These are phyloP conservation scores for Solanum lignicaule DNA, from an alignment of 257 asterid genomes.

Conservation along the genomic window DNA sequence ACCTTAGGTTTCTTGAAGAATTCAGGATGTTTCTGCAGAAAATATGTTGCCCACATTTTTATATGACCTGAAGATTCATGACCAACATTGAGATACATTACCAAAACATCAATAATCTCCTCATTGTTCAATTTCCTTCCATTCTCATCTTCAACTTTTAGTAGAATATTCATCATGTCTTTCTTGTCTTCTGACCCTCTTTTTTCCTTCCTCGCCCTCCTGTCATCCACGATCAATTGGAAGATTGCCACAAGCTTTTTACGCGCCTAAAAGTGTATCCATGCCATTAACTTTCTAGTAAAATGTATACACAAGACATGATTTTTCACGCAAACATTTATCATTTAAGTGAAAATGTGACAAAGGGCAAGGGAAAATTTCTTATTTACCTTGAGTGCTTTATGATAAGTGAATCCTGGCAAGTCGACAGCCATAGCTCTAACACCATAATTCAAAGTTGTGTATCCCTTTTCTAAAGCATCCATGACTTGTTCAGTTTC, in stretches of 20 bases:
- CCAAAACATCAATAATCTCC: constrained; percentile 62
- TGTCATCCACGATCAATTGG: constrained; percentile 31
- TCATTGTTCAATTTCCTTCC: constrained; percentile 55
- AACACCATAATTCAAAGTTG: constrained; percentile 49
- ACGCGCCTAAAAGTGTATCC: constrained; percentile 50
- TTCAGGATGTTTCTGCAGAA: constrained; percentile 51
- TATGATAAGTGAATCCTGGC: constrained; percentile 78
- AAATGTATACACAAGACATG: too few relatives aligned
- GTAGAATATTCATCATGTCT: constrained; percentile 71
- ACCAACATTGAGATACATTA: constrained; percentile 87
- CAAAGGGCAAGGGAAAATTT: too few relatives aligned
- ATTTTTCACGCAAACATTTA: too few relatives aligned
- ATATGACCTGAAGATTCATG: constrained; percentile 91
- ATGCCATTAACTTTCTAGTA: too few relatives aligned
- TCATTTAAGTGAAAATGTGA: too few relatives aligned
- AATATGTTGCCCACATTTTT: constrained; percentile 66
- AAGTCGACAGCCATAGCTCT: constrained; percentile 60
- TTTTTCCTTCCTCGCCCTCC: constrained; percentile 30
- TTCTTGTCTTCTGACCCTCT: constrained; percentile 11
- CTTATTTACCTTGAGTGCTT: constrained; percentile 61
- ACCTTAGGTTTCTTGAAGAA: constrained; percentile 58
- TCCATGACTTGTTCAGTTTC: constrained; percentile 60
- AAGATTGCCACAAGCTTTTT: constrained; percentile 48
- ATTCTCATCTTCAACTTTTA: constrained; percentile 64
- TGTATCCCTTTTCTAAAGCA: constrained; percentile 67